phyloP scores from a whole-genome alignment of 179 eudicot genomes.

The Sideroxylon spinosum region DNA sequence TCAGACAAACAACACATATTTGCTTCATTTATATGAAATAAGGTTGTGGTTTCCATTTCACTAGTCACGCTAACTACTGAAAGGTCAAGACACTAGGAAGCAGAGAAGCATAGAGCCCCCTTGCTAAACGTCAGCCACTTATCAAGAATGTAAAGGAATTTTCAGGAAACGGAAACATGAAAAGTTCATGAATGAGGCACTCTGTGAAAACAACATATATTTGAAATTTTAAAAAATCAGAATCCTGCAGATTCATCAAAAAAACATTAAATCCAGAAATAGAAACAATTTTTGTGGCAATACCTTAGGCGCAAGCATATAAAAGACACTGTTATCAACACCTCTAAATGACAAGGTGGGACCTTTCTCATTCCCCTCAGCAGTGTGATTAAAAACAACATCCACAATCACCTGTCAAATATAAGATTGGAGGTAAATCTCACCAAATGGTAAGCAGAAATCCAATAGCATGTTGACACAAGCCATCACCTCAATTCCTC shows the following conservation, averaged over 20 bases:
- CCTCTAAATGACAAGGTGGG: constrained; percentile 87
- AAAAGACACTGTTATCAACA: constrained; percentile 85
- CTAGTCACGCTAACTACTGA: too few species aligned
- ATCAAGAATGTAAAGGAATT: not conserved
- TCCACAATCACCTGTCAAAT: constrained; percentile 84
- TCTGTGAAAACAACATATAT: not conserved
- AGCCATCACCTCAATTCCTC: constrained; percentile 80
- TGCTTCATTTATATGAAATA: not conserved
- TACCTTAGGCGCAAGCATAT: constrained; percentile 98
- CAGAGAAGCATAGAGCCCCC: not conserved
- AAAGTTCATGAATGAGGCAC: not conserved
- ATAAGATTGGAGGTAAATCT: constrained; percentile 17
- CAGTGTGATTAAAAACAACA: constrained; percentile 97
- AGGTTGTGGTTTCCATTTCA: too few species aligned
- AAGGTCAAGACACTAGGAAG: too few species aligned
- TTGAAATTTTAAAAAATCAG: not conserved
- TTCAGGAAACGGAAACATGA: not conserved
- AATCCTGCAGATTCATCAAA: not conserved
- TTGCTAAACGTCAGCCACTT: not conserved
- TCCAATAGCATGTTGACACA: constrained; percentile 17
- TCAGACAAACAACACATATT: not conserved
- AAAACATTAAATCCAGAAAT: too few species aligned
- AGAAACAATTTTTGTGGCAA: not conserved
- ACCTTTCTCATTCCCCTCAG: constrained; percentile 98
- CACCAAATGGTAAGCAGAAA: constrained; percentile 14